Percentiles rank a stretch among this genome's conserved stretches.
phyloP scores from a whole-genome alignment of 352 stramenopile genomes.

The Phytophthora tubulina region DNA sequence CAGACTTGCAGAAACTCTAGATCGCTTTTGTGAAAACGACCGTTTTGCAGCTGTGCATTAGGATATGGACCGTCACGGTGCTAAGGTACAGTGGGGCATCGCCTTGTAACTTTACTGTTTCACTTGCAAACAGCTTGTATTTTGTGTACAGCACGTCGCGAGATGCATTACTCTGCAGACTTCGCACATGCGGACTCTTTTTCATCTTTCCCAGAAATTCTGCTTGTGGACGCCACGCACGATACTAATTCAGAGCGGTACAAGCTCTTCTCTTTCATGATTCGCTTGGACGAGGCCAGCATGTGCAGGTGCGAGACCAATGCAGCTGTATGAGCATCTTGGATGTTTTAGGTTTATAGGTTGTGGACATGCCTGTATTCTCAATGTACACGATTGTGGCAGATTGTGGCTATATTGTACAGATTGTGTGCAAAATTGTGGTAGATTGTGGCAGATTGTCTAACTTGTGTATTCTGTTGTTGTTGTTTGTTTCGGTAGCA shows the following conservation, averaged over 20 bases:
- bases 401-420: no score
- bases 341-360: no score
- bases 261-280: conserved; percentile 36
- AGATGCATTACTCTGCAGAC: background rate
- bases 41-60: background rate
- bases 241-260: conserved; percentile 15
- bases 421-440: conserved; percentile 6
- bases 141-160: background rate
- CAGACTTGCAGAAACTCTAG: background rate
- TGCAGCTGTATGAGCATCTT: background rate
- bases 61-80: background rate
- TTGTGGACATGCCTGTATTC: no score
- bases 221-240: conserved; percentile 23
- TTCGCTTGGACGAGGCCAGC: conserved; percentile 12
- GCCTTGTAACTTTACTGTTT: background rate
- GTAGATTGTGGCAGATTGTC: conserved; percentile 1
- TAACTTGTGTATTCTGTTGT: background rate
- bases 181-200: background rate
- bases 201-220: background rate
- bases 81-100: background rate
- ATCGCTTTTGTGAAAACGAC: conserved; percentile 13
- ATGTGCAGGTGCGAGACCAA: conserved; percentile 20
- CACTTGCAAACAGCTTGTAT: background rate
- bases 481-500: conserved; percentile 9
- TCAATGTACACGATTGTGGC: no score